phyloP scores from a whole-genome alignment of 2,329 filamentous ascomycete genomes.

The Magnaporthiopsis poae region DNA sequence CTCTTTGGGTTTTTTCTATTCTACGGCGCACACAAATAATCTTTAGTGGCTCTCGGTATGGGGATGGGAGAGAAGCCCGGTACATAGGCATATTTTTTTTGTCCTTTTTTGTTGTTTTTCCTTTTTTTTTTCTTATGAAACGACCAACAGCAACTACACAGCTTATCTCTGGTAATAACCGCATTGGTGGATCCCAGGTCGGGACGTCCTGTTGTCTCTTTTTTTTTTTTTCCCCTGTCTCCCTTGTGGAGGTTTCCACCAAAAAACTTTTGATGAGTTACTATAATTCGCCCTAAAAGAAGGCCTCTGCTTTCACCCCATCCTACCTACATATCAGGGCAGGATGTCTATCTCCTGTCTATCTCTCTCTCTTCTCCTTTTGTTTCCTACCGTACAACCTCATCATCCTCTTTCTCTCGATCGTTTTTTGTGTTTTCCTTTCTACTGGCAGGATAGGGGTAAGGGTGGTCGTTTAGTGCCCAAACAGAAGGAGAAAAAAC shows the following conservation, averaged over 20 bases:
- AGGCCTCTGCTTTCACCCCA: background rate
- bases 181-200: slow-evolving; percentile 30
- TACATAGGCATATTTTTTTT: slow-evolving; percentile 12
- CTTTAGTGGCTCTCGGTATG: slow-evolving; percentile 16
- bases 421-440: background rate
- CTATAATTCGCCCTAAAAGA: background rate
- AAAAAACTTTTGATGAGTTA: background rate
- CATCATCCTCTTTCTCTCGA: background rate
- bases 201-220: slow-evolving; percentile 3
- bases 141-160: slow-evolving; percentile 10
- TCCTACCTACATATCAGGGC: background rate
- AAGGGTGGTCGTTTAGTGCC: background rate
- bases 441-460: background rate
- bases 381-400: background rate
- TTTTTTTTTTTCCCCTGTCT: slow-evolving; percentile 5
- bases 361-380: background rate
- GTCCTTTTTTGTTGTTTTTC: background rate
- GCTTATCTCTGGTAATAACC: slow-evolving; percentile 35
- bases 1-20: slow-evolving; percentile 21
- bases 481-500: background rate
- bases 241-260: slow-evolving; percentile 1
- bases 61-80: slow-evolving; percentile 1
- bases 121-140: slow-evolving; percentile 8
- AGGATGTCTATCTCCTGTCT: background rate
- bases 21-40: slow-evolving; percentile 26